Evolutionary conservation across 2,329 filamentous ascomycete species (phyloP), one percentile per base, ranked within the genome.

Genomic region (Tolypocladium inflatum): DNA sequence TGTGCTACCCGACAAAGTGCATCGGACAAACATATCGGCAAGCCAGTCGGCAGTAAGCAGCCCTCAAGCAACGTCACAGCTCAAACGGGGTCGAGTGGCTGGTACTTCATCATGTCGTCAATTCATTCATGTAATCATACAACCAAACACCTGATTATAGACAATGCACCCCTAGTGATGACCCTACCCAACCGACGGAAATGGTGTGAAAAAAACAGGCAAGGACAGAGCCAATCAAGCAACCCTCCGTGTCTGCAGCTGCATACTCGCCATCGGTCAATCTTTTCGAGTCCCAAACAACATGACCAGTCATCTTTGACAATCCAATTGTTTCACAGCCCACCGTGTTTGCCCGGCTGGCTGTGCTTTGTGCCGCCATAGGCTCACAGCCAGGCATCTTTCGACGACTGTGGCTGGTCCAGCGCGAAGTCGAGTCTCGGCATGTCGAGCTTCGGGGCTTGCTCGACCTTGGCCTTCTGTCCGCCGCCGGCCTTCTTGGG

Each of bases 371-470:
- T 8, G 26, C 4, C 17, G 30, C 2, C 48, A 3, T 4, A 38
- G 37, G 13, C 37, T 64, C 60, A 67, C 53, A 72, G 59, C 71
- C 71, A 73, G 38, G 60, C 65, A 42, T 73, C 69, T 48, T 66
- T 65, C 56, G 67, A 67, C 51, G 61, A 62, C 45, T 64, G 63
- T 54, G 65, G 64, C 66, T 65, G 66, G 51, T 74, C 73, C 30
- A 75, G 65, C 8, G 71, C 74, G 63, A 84, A 76, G 64, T 83
- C 80, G 60, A 85, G 73, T 65, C 75, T 79, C 11, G 80, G 81
- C 63, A 84, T 82, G 63, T 87, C 84, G 61, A 89, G 73, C 71
- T 80, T 83, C 15, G 86, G 86, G 35, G 81, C 76, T 30, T 80
- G 76, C 62, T 81, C 78, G 41, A 80, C 77, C 57, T 79, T 76